Conservation (phyloP, 2,329 filamentous ascomycete genomes). For the Salinomyces thailandicus region DNA sequence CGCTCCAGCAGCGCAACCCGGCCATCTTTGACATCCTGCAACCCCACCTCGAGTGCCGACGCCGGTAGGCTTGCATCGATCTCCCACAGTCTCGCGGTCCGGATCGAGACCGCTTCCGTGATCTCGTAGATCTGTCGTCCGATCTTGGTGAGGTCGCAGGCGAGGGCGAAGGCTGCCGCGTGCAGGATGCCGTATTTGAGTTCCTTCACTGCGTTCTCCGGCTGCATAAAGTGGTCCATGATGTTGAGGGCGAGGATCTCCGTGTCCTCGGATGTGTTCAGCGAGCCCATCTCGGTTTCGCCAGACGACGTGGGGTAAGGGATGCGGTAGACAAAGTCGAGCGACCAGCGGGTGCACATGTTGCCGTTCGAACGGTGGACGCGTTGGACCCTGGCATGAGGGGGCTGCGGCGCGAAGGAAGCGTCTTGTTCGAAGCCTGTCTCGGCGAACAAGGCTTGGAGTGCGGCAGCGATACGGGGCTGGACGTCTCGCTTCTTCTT, state of each 20-base stretch:
- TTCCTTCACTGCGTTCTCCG: slow-evolving; percentile 1
- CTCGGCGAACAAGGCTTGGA: background rate
- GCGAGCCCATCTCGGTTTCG: background rate
- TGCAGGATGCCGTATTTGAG: slow-evolving; percentile 3
- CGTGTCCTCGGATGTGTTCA: slow-evolving; percentile 5
- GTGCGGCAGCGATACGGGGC: background rate
- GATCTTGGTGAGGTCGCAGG: slow-evolving; percentile 5
- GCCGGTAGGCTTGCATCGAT: background rate
- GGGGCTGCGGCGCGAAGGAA: background rate
- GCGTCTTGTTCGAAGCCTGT: background rate
- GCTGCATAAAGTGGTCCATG: slow-evolving; percentile 6
- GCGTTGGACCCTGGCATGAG: slow-evolving; percentile 2
- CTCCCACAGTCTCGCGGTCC: slow-evolving; percentile 1
- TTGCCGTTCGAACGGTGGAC: background rate
- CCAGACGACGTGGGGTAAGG: background rate
- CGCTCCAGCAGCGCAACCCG: background rate
- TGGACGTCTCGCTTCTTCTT: background rate
- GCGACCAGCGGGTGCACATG: slow-evolving; percentile 1
- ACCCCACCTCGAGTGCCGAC: background rate
- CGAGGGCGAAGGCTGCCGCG: slow-evolving; percentile 6
- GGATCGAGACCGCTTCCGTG: slow-evolving; percentile 1
- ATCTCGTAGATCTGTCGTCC: slow-evolving; percentile 6
- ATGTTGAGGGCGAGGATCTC: slow-evolving; percentile 7
- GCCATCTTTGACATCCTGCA: slow-evolving; percentile 1
- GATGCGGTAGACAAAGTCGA: slow-evolving; percentile 4